Percentiles rank a stretch among this genome's conserved stretches.
Conservation (phyloP, 1,284 basidiomycete species). For the Ustilago shanxiensis region DNA sequence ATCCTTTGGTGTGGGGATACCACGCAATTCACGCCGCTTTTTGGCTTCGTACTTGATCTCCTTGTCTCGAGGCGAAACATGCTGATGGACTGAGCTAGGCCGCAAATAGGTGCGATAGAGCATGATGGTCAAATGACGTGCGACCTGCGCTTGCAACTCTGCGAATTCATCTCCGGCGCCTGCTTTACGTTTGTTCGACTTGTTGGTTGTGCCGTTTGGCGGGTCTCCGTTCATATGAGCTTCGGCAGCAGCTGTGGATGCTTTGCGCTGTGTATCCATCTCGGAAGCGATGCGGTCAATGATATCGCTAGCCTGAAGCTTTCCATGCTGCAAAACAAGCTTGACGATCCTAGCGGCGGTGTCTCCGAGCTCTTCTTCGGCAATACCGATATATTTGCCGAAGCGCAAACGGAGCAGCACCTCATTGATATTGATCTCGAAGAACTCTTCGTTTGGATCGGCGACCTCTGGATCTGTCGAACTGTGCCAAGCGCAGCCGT, state of each 20-base stretch:
- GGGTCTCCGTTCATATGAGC: slow-evolving; percentile 18
- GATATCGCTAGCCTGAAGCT: slow-evolving; percentile 82
- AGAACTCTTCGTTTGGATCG: slow-evolving; percentile 65
- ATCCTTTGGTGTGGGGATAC: slow-evolving; percentile 70
- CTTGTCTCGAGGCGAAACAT: slow-evolving; percentile 70
- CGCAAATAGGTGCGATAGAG: slow-evolving; percentile 60
- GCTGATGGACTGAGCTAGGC: slow-evolving; percentile 59
- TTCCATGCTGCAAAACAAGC: slow-evolving; percentile 83
- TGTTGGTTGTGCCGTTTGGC: slow-evolving; percentile 22
- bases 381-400: slow-evolving; percentile 80
- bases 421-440: slow-evolving; percentile 71
- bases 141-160: slow-evolving; percentile 17
- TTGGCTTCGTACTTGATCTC: slow-evolving; percentile 63
- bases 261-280: slow-evolving; percentile 20
- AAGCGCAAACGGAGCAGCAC: slow-evolving; percentile 69
- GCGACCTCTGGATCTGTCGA: slow-evolving; percentile 45
- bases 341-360: slow-evolving; percentile 73
- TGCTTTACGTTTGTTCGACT: slow-evolving; percentile 45
- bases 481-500: slow-evolving; percentile 76
- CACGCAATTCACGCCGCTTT: slow-evolving; percentile 58
- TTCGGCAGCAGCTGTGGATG: slow-evolving; percentile 8
- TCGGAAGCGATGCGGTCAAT: slow-evolving; percentile 73
- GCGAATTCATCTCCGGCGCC: slow-evolving; percentile 18
- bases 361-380: slow-evolving; percentile 77
- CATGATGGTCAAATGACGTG: slow-evolving; percentile 40